Percentiles rank a stretch among this genome's conserved stretches.
These are phyloP conservation scores for Przewalskia tangutica DNA, from an alignment of 257 asterid genomes.

Conservation along the genomic window DNA sequence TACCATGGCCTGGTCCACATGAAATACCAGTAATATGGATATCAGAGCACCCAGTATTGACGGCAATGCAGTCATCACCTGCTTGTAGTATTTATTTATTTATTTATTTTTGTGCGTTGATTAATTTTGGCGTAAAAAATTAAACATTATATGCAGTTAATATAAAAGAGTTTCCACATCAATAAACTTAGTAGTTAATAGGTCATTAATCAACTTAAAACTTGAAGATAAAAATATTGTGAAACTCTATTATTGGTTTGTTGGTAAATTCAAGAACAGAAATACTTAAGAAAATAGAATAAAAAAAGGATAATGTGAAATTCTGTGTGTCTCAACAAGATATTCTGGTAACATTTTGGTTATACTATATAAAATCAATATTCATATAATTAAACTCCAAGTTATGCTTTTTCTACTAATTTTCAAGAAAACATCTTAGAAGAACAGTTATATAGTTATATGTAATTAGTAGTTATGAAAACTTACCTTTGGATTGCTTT, in stretches of 20 bases:
- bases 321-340: not conserved
- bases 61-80: constrained; percentile 20
- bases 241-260: not conserved
- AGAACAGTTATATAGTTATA: too few species aligned
- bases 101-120: not conserved
- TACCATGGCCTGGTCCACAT: constrained; percentile 20
- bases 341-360: not conserved
- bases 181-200: not conserved
- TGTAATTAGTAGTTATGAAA: not conserved
- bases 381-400: not conserved
- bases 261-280: not conserved
- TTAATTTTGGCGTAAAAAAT: not conserved
- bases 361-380: not conserved
- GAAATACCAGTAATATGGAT: constrained; percentile 4
- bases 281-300: not conserved
- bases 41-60: constrained; percentile 3
- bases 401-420: not conserved
- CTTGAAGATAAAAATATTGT: not conserved
- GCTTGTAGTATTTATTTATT: not conserved
- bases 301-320: not conserved
- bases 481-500: not conserved
- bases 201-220: not conserved
- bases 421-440: not conserved
- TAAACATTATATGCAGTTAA: not conserved
- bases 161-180: not conserved